A percentile compares a stretch with the other conserved stretches of the same genome.
These are phyloP conservation scores for Fusarium metavorans DNA, from an alignment of 2,329 filamentous ascomycete genomes.

Conservation along the genomic window DNA sequence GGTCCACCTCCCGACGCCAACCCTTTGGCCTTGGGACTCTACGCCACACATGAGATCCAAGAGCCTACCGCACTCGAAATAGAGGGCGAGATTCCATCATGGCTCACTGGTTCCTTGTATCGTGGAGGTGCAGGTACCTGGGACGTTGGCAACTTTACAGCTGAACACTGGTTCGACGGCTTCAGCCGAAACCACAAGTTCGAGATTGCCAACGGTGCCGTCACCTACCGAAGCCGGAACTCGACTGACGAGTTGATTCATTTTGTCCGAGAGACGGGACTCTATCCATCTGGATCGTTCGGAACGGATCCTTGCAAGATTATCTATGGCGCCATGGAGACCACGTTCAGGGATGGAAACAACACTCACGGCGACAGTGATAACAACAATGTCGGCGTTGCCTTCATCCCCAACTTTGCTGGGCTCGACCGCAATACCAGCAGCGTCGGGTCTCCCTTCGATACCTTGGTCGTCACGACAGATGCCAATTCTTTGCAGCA, in stretches of 20 bases:
- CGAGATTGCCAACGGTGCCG: conserved; percentile 18
- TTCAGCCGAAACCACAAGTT: conserved; percentile 25
- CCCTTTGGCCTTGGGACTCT: conserved; percentile 22
- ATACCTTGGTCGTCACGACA: conserved; percentile 12
- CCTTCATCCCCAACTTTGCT: conserved; percentile 13
- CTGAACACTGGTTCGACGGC: conserved; percentile 29
- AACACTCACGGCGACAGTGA: background rate
- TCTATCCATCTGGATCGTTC: conserved; percentile 1
- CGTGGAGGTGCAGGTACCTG: conserved; percentile 20
- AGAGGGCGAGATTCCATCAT: conserved; percentile 15
- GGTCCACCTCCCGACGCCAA: conserved; percentile 1
- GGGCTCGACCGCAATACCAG: conserved; percentile 1
- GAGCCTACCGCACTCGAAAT: conserved; percentile 11
- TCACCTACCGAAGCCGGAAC: conserved; percentile 29
- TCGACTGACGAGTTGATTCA: conserved; percentile 9
- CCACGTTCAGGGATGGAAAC: conserved; percentile 19
- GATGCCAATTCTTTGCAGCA: conserved; percentile 12
- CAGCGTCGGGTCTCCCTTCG: background rate
- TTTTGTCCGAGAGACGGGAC: conserved; percentile 24
- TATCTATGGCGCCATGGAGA: conserved; percentile 20
- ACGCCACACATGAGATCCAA: conserved; percentile 18
- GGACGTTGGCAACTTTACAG: conserved; percentile 28
- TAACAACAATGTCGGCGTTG: background rate
- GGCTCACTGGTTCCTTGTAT: conserved; percentile 27
- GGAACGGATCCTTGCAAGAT: conserved; percentile 21